phyloP scores from a whole-genome alignment of 192 early-diverging fungal species.

The Endogone sp. region DNA sequence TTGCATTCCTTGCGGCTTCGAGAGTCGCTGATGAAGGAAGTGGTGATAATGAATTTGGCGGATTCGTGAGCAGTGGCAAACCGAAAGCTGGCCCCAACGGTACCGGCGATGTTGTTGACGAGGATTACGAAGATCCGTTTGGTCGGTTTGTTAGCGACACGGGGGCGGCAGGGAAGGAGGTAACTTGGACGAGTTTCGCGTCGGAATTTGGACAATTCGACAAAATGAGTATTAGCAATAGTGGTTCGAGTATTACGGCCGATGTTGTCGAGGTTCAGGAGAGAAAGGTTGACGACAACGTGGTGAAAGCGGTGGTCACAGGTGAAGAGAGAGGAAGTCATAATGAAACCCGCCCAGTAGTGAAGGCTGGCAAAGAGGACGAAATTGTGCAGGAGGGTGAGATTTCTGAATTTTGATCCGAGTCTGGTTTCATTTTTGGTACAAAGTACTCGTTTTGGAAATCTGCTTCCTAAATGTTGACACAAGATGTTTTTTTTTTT shows the following conservation, averaged over 20 bases:
- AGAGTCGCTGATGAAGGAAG: conserved; percentile 1
- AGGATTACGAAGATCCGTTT: conserved; percentile 1
- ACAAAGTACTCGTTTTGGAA: no score
- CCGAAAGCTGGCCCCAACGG: not conserved
- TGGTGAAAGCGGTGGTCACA: conserved; percentile 20
- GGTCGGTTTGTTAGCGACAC: conserved; percentile 6
- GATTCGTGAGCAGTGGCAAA: conserved; percentile 19
- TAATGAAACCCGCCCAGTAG: conserved; percentile 3
- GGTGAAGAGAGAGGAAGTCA: conserved; percentile 9
- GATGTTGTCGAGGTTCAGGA: conserved; percentile 3
- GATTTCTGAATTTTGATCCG: no score
- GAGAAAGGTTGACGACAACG: conserved; percentile 5
- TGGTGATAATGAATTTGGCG: conserved; percentile 21
- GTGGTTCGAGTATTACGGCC: not conserved
- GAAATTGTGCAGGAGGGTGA: conserved; percentile 23
- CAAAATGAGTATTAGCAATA: conserved; percentile 7
- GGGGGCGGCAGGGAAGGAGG: conserved; percentile 3
- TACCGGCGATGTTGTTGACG: not conserved
- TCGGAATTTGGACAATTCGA: conserved; percentile 19
- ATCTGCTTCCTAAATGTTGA: no score
- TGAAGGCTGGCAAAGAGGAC: not conserved
- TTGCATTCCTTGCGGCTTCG: not conserved
- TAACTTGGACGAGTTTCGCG: conserved; percentile 12
- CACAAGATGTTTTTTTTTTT: no score
- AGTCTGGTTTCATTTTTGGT: no score